phyloP scores from a whole-genome alignment of 257 asterid species.

The Solanum pennellii region DNA sequence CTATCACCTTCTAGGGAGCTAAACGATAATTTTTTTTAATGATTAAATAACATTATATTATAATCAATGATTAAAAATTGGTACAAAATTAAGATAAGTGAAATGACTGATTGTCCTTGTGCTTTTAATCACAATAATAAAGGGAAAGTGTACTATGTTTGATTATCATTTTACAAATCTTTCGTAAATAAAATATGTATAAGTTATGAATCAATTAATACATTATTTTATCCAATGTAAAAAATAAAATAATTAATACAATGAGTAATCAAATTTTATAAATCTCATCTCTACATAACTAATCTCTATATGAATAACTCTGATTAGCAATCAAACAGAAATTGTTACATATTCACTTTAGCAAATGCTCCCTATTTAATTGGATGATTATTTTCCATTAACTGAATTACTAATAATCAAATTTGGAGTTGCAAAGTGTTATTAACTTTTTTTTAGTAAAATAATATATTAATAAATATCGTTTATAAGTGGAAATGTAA shows the following conservation, averaged over 20 bases:
- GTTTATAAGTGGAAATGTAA: neutral
- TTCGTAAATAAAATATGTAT: neutral
- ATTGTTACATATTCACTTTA: neutral
- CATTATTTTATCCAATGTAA: neutral
- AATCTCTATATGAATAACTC: neutral
- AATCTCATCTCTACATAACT: neutral
- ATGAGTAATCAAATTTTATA: neutral
- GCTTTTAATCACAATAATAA: neutral
- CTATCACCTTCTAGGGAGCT: neutral
- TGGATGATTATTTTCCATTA: neutral
- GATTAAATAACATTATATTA: neutral
- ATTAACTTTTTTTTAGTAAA: neutral
- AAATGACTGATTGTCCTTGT: neutral
- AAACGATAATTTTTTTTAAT: neutral
- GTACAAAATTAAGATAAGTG: neutral
- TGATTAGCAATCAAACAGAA: accelerated
- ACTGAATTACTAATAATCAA: neutral
- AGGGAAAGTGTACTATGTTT: neutral
- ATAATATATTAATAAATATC: neutral
- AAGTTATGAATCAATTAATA: neutral
- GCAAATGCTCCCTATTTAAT: too few species aligned
- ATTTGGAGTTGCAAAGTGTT: neutral
- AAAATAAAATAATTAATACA: neutral
- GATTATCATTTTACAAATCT: neutral
- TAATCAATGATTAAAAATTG: neutral